Evolutionary conservation across 1,284 basidiomycete genomes (phyloP).

Genomic region (Exsudoporus floridanus): DNA sequence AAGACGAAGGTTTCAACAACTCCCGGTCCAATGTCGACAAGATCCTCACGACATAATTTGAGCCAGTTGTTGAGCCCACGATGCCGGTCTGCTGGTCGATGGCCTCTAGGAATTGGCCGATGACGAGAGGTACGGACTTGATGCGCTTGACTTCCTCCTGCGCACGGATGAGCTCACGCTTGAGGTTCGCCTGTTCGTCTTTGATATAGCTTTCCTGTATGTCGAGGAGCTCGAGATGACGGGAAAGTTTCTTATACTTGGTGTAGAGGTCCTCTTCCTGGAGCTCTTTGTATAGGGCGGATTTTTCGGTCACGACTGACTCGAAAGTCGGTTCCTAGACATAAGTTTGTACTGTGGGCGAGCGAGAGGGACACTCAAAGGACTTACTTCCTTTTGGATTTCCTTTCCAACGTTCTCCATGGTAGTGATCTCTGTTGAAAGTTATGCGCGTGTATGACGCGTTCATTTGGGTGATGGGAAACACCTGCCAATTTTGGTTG

Average conservation of each 20-base stretch:
- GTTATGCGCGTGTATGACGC: constrained; percentile 32
- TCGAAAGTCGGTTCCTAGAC: constrained; percentile 87
- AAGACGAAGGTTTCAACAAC: constrained; percentile 94
- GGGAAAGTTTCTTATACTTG: constrained; percentile 92
- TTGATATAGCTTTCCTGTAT: constrained; percentile 99
- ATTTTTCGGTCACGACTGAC: constrained; percentile 85
- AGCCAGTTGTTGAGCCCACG: constrained; percentile 97
- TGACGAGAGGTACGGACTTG: constrained; percentile 98
- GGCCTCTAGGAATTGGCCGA: constrained; percentile 98
- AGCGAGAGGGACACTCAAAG: neutral
- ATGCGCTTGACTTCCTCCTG: constrained; percentile 99
- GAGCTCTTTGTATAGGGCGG: constrained; percentile 78
- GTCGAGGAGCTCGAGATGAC: constrained; percentile 91
- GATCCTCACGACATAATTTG: constrained; percentile 98
- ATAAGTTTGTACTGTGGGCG: neutral
- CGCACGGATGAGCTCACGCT: constrained; percentile 95
- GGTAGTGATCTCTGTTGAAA: constrained; percentile 23
- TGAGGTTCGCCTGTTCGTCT: constrained; percentile 97
- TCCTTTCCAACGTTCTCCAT: constrained; percentile 86
- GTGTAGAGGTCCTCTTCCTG: constrained; percentile 93
- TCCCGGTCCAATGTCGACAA: constrained; percentile 97
- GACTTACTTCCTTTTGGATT: constrained; percentile 76
- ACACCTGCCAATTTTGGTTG: constrained; percentile 21
- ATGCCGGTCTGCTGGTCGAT: constrained; percentile 98
- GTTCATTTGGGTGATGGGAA: constrained; percentile 32